Evolutionary conservation across 352 stramenopile genomes (phyloP).

Genomic region (Pythium chondricola): DNA sequence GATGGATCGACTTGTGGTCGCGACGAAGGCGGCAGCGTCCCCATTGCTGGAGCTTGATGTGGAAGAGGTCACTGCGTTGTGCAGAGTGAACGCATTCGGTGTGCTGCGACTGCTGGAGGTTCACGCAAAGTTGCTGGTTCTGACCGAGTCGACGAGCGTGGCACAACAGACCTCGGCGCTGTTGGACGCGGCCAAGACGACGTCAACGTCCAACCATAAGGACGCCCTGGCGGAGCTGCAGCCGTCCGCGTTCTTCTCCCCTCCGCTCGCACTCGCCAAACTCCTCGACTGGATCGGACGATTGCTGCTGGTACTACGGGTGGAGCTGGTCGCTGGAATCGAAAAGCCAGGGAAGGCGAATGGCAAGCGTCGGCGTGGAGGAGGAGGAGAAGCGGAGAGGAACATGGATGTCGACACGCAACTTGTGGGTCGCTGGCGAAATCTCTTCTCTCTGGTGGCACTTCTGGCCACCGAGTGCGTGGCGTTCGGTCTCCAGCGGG

Average conservation of each 20-base stretch:
- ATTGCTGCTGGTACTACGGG: conserved; percentile 46
- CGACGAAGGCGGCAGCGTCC: conserved; percentile 32
- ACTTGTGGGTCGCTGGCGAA: conserved; percentile 55
- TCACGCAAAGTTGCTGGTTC: conserved; percentile 54
- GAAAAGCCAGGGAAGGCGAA: conserved; percentile 40
- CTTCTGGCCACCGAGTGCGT: conserved; percentile 56
- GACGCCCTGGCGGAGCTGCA: conserved; percentile 43
- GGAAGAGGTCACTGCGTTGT: conserved; percentile 35
- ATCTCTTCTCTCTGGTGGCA: conserved; percentile 60
- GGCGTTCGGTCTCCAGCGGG: conserved; percentile 51
- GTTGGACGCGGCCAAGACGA: conserved; percentile 28
- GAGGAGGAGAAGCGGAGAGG: no score
- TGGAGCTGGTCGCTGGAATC: conserved; percentile 27
- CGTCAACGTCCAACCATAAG: conserved; percentile 26
- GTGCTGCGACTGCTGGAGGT: conserved; percentile 66
- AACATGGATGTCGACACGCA: no score
- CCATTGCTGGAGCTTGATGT: conserved; percentile 39
- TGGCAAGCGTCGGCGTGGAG: conserved; percentile 8
- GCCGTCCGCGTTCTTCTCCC: conserved; percentile 56
- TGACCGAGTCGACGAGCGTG: conserved; percentile 44
- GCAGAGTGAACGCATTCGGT: conserved; percentile 46
- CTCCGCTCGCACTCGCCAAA: conserved; percentile 31
- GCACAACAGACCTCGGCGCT: conserved; percentile 41
- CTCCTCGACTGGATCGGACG: conserved; percentile 49
- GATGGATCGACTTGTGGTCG: conserved; percentile 34